These are phyloP conservation scores for Haematococcus sp. DNA, from an alignment of 139 green algal species.

Conservation along the genomic window DNA sequence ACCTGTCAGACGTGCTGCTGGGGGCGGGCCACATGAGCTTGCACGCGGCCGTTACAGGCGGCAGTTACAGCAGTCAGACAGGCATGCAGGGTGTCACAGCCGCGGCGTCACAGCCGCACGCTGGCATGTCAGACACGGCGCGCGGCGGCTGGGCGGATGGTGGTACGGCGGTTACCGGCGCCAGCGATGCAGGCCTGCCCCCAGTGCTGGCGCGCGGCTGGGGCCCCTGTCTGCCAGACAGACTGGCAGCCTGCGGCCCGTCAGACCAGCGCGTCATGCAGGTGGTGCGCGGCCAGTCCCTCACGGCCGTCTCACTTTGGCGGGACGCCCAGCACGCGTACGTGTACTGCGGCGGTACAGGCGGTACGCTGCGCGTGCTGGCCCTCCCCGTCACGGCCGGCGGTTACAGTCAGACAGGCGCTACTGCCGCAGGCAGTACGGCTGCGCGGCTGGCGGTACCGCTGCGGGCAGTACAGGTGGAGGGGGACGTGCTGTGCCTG, in stretches of 20 bases:
- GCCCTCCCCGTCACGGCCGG: conserved; percentile 11
- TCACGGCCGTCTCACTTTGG: conserved; percentile 20
- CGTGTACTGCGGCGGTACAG: conserved; percentile 37
- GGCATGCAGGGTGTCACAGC: too few species aligned
- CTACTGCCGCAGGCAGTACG: not conserved
- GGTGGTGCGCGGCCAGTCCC: conserved; percentile 5
- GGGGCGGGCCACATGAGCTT: too few species aligned
- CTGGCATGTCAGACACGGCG: not conserved
- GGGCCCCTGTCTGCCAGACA: too few species aligned
- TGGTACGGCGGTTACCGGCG: too few species aligned
- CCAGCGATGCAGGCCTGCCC: too few species aligned
- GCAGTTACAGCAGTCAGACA: not conserved
- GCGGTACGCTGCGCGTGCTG: conserved; percentile 50
- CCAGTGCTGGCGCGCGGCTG: too few species aligned
- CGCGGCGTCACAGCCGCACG: too few species aligned
- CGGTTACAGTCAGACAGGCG: not conserved
- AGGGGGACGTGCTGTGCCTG: conserved; percentile 49
- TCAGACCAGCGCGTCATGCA: not conserved
- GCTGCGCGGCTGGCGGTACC: not conserved
- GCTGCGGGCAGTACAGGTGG: conserved; percentile 31
- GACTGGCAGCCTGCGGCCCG: too few species aligned
- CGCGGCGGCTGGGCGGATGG: not conserved
- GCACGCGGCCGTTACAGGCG: too few species aligned
- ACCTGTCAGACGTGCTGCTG: too few species aligned
- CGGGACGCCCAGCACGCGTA: conserved; percentile 21